phyloP scores from a whole-genome alignment of 768 basidiomycete species.

The Tremella yokohamensis region DNA sequence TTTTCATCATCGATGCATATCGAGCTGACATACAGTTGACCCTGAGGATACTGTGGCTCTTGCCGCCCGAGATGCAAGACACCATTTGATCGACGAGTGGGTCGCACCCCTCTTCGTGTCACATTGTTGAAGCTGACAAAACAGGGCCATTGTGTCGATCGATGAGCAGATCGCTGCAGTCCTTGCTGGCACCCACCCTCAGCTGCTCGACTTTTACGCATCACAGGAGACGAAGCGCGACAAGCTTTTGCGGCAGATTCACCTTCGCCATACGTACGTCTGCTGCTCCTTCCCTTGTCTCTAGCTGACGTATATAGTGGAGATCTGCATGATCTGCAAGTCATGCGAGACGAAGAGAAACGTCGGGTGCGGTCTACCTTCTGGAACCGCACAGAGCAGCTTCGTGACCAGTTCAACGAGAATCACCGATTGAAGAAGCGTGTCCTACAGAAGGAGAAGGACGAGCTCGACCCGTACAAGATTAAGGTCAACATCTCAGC shows the following conservation, averaged over 20 bases:
- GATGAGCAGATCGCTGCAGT: constrained; percentile 30
- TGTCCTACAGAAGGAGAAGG: neutral
- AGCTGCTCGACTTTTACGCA: constrained; percentile 22
- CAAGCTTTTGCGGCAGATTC: constrained; percentile 12
- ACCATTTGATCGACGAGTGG: constrained; percentile 40
- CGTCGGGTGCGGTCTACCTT: neutral
- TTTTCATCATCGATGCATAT: neutral
- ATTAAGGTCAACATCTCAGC: neutral
- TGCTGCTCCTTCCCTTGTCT: neutral
- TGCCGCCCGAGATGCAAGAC: constrained; percentile 31
- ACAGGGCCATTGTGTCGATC: constrained; percentile 31
- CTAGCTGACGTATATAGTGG: neutral
- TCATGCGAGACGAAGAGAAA: constrained; percentile 1
- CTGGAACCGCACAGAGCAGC: constrained; percentile 2
- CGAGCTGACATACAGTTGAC: constrained; percentile 27
- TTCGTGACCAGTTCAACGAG: neutral
- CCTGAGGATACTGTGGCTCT: constrained; percentile 39
- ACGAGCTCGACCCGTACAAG: constrained; percentile 2
- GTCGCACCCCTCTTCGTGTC: constrained; percentile 1
- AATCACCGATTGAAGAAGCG: neutral
- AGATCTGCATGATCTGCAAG: constrained; percentile 1
- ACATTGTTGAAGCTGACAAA: neutral
- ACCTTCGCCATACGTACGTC: neutral
- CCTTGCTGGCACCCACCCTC: constrained; percentile 18
- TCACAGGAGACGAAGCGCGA: constrained; percentile 27